Percentiles rank a stretch among this genome's conserved stretches.
phyloP scores from a whole-genome alignment of 352 stramenopile species.

The Pythium apleroticum region DNA sequence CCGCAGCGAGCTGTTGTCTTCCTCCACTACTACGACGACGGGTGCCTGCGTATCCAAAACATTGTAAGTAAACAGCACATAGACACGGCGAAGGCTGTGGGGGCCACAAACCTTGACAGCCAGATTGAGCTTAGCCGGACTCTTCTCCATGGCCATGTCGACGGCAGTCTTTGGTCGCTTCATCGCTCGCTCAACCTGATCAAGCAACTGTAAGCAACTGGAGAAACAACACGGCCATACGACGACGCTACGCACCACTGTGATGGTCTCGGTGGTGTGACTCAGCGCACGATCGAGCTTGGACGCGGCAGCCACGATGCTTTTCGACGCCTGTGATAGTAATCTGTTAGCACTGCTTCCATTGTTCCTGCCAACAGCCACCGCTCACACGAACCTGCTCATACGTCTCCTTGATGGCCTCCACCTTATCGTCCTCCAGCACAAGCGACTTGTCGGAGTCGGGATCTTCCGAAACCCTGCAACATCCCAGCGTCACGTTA shows the following conservation, averaged over 20 bases:
- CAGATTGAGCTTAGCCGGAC: conserved; percentile 45
- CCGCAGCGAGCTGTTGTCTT: conserved; percentile 14
- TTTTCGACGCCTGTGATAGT: conserved; percentile 45
- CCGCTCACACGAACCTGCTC: conserved; percentile 38
- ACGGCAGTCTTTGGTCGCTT: conserved; percentile 75
- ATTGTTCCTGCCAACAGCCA: not conserved
- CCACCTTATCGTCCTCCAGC: conserved; percentile 41
- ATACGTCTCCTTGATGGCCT: conserved; percentile 50
- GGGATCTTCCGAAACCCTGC: conserved; percentile 15
- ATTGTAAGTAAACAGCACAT: not conserved
- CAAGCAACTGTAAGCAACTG: not conserved
- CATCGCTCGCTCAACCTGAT: conserved; percentile 68
- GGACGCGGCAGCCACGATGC: conserved; percentile 48
- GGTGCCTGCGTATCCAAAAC: not conserved
- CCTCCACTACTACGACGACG: not conserved
- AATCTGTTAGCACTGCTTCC: not conserved
- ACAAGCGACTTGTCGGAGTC: conserved; percentile 36
- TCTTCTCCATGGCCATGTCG: conserved; percentile 74
- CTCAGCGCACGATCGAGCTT: conserved; percentile 58
- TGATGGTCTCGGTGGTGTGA: conserved; percentile 67
- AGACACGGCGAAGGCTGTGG: not conserved
- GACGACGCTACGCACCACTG: conserved; percentile 42
- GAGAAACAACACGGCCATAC: not conserved
- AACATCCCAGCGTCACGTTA: not conserved
- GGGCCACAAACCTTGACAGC: conserved; percentile 7